Evolutionary conservation across 345 rosid genomes (phyloP), one percentile per base, ranked within the genome.

Genomic region (Gossypium stocksii): DNA sequence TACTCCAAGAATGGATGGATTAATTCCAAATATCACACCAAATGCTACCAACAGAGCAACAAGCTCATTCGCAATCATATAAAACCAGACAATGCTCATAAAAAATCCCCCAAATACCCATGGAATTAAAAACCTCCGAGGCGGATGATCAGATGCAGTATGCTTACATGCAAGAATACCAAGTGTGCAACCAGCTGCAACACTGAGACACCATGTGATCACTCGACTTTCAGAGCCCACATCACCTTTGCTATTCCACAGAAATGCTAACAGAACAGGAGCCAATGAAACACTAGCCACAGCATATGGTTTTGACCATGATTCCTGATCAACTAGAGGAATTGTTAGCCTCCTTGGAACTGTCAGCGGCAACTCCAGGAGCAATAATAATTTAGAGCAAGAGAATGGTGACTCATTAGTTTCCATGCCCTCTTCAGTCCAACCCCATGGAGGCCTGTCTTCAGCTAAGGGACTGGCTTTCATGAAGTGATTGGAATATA

Each of bases 21-120:
- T 89, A 74, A 94, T 87, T 52, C 87, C 84, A 10, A 87, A 85
- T 9, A 91, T 84, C 41, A 81, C 67, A 54, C 97, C 97, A 56
- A 91, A 84, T 38, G 93, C 84, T 16, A 90, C 91, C 45, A 94
- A 79, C 56, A 94, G 81, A 27, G 98, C 89, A 46, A 94, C 97
- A 7, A 94, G 97, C 78, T 94, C 98, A n/a, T 89, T 94, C 6
- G 98, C 97, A 44, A 94, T 86, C 74, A 94, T 91, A 86, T 94
- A 94, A 82, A 94, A 94, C 98, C 98, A 94, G 60, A 89, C 77
- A 15, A 94, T 94, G 73, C 98, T 94, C 97, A 89, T 91, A 20
- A 86, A 73, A 75, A 94, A 94, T 53, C 97, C 97, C n/a, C 93
- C 98, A 13, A 94, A 80, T 52, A 89, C 97, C 98, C 98, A 94